Evolutionary conservation across 257 asterid species (phyloP).

Genomic region (Thymus mandschuricus): DNA sequence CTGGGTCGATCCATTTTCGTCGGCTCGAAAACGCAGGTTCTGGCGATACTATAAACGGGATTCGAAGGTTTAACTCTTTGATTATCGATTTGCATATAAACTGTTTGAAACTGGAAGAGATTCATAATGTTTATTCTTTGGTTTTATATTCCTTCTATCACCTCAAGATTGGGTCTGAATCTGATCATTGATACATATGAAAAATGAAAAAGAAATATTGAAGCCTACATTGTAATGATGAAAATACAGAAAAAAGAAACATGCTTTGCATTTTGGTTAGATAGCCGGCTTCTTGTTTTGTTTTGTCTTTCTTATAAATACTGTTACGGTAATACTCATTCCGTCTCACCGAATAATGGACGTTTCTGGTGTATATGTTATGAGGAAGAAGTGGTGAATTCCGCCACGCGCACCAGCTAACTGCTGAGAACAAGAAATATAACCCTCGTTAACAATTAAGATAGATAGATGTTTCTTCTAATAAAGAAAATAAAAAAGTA

Average conservation of each 20-base stretch:
- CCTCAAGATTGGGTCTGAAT: conserved; percentile 5
- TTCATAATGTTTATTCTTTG: not conserved
- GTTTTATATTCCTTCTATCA: not conserved
- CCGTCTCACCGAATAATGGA: no score
- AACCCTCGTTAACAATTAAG: not conserved
- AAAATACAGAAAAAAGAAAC: not conserved
- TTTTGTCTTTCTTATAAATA: not conserved
- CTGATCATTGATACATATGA: not conserved
- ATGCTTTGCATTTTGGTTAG: no score
- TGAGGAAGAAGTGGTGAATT: conserved; percentile 2
- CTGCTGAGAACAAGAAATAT: not conserved
- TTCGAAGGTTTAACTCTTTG: conserved; percentile 31
- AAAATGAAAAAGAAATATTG: not conserved
- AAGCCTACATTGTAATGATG: not conserved
- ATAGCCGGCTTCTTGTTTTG: not conserved
- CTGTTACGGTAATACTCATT: no score
- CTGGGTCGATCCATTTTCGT: conserved; percentile 78
- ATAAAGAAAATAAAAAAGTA: no score
- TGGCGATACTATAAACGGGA: conserved; percentile 36
- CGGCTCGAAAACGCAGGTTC: conserved; percentile 33
- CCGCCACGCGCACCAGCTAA: not conserved
- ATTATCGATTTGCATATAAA: conserved; percentile 4
- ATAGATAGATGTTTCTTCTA: not conserved
- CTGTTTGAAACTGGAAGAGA: not conserved
- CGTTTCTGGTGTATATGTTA: no score